Evolutionary conservation across 257 asterid genomes (phyloP).

Genomic region (Nicotiana otophora): DNA sequence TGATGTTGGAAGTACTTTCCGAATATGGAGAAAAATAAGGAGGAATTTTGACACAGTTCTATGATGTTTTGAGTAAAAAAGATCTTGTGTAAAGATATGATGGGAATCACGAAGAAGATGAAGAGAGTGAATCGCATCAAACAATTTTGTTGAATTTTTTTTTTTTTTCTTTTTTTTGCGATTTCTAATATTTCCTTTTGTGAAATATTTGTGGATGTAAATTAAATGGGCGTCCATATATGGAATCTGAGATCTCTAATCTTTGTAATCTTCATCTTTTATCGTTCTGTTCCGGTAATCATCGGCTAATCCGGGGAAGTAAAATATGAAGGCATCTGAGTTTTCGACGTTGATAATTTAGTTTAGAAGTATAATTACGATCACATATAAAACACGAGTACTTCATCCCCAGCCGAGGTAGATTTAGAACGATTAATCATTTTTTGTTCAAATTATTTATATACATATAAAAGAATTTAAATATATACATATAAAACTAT

Average conservation of each 20-base stretch:
- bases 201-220: slow-evolving; percentile 2
- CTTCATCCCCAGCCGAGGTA: too few species aligned
- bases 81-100: slow-evolving; percentile 5
- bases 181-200: background rate
- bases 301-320: background rate
- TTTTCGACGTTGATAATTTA: background rate
- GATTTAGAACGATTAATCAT: too few species aligned
- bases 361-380: background rate
- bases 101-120: background rate
- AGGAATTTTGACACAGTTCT: background rate
- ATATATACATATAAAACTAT: too few species aligned
- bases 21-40: background rate
- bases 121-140: background rate
- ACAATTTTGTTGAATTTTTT: background rate
- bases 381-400: too few species aligned
- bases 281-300: background rate
- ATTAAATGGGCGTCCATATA: slow-evolving; percentile 8
- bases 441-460: too few species aligned
- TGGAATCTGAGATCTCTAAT: slow-evolving; percentile 35
- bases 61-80: background rate
- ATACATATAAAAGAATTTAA: too few species aligned
- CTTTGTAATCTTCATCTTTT: background rate
- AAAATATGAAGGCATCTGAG: background rate
- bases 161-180: background rate
- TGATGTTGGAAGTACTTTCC: background rate